Evolutionary conservation across 2,329 filamentous ascomycete genomes (phyloP).

Genomic region (Alternaria gaisen): DNA sequence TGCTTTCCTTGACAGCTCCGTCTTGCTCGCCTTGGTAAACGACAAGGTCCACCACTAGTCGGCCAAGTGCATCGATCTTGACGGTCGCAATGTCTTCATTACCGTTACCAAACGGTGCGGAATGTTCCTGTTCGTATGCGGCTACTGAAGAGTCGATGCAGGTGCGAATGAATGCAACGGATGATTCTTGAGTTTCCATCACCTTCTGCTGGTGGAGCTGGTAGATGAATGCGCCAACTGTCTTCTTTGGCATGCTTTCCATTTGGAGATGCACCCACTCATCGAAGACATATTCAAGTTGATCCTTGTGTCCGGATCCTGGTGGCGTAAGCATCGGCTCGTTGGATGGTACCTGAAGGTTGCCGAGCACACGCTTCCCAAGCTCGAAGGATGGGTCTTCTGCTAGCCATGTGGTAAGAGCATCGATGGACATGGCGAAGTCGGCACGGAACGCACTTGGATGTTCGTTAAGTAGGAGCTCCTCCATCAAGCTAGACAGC

Average conservation of each 20-base stretch:
- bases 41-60: constrained; percentile 79
- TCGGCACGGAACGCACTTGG: constrained; percentile 84
- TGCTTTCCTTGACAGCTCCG: constrained; percentile 67
- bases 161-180: constrained; percentile 79
- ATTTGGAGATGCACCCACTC: constrained; percentile 91
- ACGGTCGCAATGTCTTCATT: constrained; percentile 68
- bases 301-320: constrained; percentile 71
- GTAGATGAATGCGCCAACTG: constrained; percentile 78
- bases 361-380: constrained; percentile 76
- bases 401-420: constrained; percentile 80
- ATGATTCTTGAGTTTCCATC: constrained; percentile 77
- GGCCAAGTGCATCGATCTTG: constrained; percentile 82
- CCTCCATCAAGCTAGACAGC: constrained; percentile 80
- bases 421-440: constrained; percentile 83
- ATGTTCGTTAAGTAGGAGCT: constrained; percentile 78
- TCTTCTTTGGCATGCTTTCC: constrained; percentile 76
- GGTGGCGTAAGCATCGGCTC: constrained; percentile 64
- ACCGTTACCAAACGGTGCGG: constrained; percentile 64
- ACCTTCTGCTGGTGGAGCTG: constrained; percentile 81
- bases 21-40: constrained; percentile 71
- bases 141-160: constrained; percentile 82
- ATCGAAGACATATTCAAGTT: constrained; percentile 93
- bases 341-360: constrained; percentile 67
- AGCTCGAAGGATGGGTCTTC: constrained; percentile 73
- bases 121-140: constrained; percentile 76